phyloP scores from a whole-genome alignment of 306 rosid genomes.

The Herpetospermum pedunculosum region DNA sequence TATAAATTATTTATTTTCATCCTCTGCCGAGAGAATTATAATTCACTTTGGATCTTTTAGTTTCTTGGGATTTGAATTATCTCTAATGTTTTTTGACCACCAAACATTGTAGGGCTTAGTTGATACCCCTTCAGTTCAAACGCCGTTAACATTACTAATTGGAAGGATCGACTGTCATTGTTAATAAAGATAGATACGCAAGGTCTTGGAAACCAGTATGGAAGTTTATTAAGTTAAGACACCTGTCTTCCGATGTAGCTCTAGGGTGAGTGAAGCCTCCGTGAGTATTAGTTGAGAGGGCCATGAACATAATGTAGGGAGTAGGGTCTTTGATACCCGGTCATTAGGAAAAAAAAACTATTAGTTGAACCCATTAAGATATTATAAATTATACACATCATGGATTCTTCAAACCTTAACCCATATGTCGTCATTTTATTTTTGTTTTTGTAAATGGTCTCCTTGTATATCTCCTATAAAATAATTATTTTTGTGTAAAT shows the following conservation, averaged over 20 bases:
- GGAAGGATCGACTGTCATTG: background rate
- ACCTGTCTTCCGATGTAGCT: background rate
- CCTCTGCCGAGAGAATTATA: background rate
- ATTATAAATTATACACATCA: background rate
- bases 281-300: background rate
- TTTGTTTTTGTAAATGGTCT: background rate
- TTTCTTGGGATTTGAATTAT: background rate
- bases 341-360: background rate
- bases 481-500: background rate
- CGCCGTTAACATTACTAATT: background rate
- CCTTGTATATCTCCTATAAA: background rate
- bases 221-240: background rate
- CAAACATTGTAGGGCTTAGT: background rate
- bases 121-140: background rate
- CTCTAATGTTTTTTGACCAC: background rate
- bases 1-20: background rate
- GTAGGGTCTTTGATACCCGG: background rate
- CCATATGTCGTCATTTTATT: background rate
- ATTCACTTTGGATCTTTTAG: background rate
- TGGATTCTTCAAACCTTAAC: background rate
- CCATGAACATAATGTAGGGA: background rate
- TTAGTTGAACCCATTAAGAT: background rate
- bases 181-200: background rate
- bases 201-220: background rate
- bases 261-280: background rate